A percentile compares a stretch with the other conserved stretches of the same genome.
Evolutionary conservation across 2,329 filamentous ascomycete genomes (phyloP).

Genomic region (Lasiodiplodia hormozganensis): DNA sequence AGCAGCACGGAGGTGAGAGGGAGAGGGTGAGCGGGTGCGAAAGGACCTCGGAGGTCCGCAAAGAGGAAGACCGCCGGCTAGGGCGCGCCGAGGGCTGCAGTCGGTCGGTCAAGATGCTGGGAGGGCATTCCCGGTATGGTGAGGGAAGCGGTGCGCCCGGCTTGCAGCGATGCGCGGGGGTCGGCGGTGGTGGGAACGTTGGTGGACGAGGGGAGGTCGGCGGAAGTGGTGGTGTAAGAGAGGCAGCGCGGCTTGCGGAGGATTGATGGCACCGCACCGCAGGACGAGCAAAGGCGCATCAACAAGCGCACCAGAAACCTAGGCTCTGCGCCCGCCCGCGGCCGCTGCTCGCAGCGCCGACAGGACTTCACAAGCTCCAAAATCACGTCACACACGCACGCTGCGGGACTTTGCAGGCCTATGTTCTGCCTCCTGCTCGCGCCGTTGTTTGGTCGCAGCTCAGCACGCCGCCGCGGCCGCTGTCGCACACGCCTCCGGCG

Average conservation of each 20-base stretch:
- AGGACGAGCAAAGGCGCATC: slow-evolving; percentile 26
- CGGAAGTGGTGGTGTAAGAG: slow-evolving; percentile 27
- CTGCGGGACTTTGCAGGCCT: not conserved
- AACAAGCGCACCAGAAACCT: slow-evolving; percentile 18
- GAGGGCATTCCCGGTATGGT: slow-evolving; percentile 22
- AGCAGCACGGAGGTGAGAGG: slow-evolving; percentile 3
- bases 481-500: slow-evolving; percentile 11
- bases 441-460: slow-evolving; percentile 9
- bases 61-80: slow-evolving; percentile 28
- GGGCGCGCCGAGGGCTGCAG: slow-evolving; percentile 28
- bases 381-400: slow-evolving; percentile 8
- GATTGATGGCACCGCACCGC: slow-evolving; percentile 27
- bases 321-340: slow-evolving; percentile 15
- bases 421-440: slow-evolving; percentile 8
- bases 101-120: slow-evolving; percentile 16
- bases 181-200: slow-evolving; percentile 16
- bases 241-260: slow-evolving; percentile 28
- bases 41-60: slow-evolving; percentile 29
- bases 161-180: slow-evolving; percentile 17
- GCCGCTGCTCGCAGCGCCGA: not conserved
- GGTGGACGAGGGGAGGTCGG: slow-evolving; percentile 26
- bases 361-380: not conserved
- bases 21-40: slow-evolving; percentile 18
- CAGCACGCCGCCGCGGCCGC: slow-evolving; percentile 14
- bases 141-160: slow-evolving; percentile 11